Conservation (phyloP, 1,284 basidiomycete genomes). For the Filobasidium uniguttulatum region DNA sequence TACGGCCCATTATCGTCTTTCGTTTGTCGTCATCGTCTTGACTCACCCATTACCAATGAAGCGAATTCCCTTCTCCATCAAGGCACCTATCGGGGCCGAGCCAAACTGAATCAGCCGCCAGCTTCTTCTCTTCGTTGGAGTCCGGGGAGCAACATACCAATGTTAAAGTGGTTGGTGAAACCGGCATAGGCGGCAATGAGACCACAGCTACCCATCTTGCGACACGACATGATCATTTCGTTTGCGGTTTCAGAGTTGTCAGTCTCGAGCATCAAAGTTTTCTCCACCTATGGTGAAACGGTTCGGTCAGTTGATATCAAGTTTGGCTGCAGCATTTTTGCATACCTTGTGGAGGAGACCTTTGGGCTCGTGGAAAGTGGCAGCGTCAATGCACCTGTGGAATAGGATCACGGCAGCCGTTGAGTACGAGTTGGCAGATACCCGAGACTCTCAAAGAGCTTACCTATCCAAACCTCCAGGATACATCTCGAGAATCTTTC, state of each 20-base stretch:
- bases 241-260: slow-evolving; percentile 51
- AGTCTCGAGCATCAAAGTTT: slow-evolving; percentile 58
- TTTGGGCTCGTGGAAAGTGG: slow-evolving; percentile 48
- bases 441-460: background rate
- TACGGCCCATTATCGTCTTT: background rate
- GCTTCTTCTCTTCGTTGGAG: background rate
- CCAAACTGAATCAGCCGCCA: background rate
- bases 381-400: slow-evolving; percentile 27
- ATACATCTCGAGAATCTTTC: slow-evolving; percentile 48
- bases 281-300: slow-evolving; percentile 42
- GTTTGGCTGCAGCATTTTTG: background rate
- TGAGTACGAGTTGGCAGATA: background rate
- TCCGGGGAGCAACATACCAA: slow-evolving; percentile 39
- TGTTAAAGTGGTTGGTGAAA: slow-evolving; percentile 55
- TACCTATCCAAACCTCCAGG: slow-evolving; percentile 50
- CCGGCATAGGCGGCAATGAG: slow-evolving; percentile 49
- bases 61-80: slow-evolving; percentile 63
- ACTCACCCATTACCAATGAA: slow-evolving; percentile 54
- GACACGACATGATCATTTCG: slow-evolving; percentile 50
- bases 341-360: slow-evolving; percentile 11
- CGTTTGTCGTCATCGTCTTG: background rate
- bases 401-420: background rate
- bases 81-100: slow-evolving; percentile 37
- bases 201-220: slow-evolving; percentile 52
- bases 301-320: background rate